Evolutionary conservation across 2,329 filamentous ascomycete species (phyloP), one percentile per base, ranked within the genome.

Genomic region (Monilinia polystroma): DNA sequence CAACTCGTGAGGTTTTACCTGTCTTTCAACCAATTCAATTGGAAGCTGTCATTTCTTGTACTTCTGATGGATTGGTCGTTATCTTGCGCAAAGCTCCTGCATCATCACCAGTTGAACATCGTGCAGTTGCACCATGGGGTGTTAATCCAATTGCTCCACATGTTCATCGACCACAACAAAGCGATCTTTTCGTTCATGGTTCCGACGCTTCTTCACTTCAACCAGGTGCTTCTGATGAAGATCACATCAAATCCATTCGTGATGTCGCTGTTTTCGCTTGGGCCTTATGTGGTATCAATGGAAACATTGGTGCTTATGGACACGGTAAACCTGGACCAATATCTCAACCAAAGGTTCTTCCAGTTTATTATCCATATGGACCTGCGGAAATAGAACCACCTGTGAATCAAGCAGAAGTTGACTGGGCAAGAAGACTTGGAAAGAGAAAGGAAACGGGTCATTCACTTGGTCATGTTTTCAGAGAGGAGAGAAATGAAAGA

Each of bases 11-110:
- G 14, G 35, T 45, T 35, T 11, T 60, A 26, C 23, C 64, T 16
- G 20, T 38, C 4, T 66, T 73, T 0, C 75, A 80, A 8, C 78
- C 83, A 1, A 82, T 92, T 63, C 91, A 96, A 78, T 80, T 96
- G 4, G 92, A 96, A 78, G 92, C 92, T 2, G 91, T 96, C n/a
- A 88, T 96, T 6, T 96, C 92, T 0, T 96, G 92, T 78, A 92
- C 92, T 2, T 96, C 92, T 0, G 92, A 96, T 76, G 92, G 92
- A 0, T 81, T 96, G 0, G 91, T 96, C 2, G 91, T 96, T 10
- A 88, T 94, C 60, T 80, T 96, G 18, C 86, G 92, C 66, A 86
- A 85, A 70, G 92, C 92, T 32, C 85, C 90, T 35, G 88, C 91
- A 4, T 82, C 87, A 4, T 80, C 92, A 54, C 89, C 45, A 32